A percentile compares a stretch with the other conserved stretches of the same genome.
Evolutionary conservation across 257 asterid species (phyloP).

Genomic region (Scutellaria minor): DNA sequence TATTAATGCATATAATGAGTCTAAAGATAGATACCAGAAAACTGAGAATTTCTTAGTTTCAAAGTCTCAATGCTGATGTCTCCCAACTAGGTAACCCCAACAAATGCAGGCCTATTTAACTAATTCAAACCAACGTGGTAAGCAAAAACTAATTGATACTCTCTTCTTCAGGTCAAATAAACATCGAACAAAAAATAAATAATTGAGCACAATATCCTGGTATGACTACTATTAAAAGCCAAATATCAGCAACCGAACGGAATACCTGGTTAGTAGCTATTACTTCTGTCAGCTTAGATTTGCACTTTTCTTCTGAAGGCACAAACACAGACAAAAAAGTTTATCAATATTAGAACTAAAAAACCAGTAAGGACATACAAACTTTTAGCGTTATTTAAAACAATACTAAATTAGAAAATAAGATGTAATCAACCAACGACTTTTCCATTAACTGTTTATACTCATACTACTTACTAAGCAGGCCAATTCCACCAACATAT

Average conservation of each 20-base stretch:
- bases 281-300: constrained; percentile 45
- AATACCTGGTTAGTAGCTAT: constrained; percentile 59
- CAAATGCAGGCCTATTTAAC: constrained; percentile 23
- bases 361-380: no score
- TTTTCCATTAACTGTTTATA: no score
- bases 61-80: constrained; percentile 10
- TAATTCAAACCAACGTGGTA: background rate
- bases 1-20: no score
- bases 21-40: constrained; percentile 13
- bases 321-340: constrained; percentile 21
- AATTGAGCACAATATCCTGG: background rate
- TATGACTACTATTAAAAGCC: constrained; percentile 16
- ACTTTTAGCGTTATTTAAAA: no score
- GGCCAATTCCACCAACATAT: no score
- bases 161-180: background rate
- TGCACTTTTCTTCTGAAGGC: constrained; percentile 52
- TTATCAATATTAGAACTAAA: constrained; percentile 17
- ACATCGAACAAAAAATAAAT: constrained; percentile 24
- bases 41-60: background rate
- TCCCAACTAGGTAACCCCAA: constrained; percentile 20
- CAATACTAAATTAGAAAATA: no score
- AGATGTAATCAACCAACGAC: no score
- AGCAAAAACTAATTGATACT: background rate
- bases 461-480: no score
- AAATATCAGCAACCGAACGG: constrained; percentile 24